Evolutionary conservation across 2,329 filamentous ascomycete genomes (phyloP), one percentile per base, ranked within the genome.

Genomic region (Exophiala viscosa): DNA sequence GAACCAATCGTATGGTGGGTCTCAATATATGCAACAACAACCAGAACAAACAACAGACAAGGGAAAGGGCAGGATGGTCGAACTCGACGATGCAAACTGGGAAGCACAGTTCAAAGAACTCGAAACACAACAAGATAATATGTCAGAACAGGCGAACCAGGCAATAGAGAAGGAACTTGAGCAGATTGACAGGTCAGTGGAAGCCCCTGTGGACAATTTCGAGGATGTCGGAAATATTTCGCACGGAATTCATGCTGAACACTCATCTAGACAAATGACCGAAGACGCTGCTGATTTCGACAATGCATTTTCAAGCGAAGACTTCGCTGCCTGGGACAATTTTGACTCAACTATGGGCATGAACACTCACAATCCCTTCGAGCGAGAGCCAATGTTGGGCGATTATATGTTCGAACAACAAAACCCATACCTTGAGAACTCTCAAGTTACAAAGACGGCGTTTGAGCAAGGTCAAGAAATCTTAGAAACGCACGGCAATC

Each of bases 381-480:
- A 57, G 43, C 45, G 58, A 47, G 90, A 95, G 67, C 89, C 90
- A 11, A 80, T 87, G 52, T 76, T 95, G 55, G 91, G 93, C 60
- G 85, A 90, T 58, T 99, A 99, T 69, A 82, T 96, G 66, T 99
- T 97, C 65, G 93, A 99, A 71, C 83, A 92, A 64, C 88, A 96
- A 58, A 99, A 99, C 69, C 78, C 93, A 18, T 97, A 96, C 78
- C 80, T 84, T 59, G 82, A 87, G 52, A 81, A 90, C 55, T 79
- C 76, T 50, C 91, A 95, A 67, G 13, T 40, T 6, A 53, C 55
- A 5, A 47, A 49, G 31, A 57, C 60, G 13, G 90, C 93, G 0
- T 99, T 95, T 65, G 88, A 92, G 51, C 90, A 97, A 72, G 93
- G 93, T 42, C 81, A 96, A 60, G 86, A 89, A 65, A 96, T 99